phyloP scores from a whole-genome alignment of 768 basidiomycete genomes.

The Xanthoconium purpureum region DNA sequence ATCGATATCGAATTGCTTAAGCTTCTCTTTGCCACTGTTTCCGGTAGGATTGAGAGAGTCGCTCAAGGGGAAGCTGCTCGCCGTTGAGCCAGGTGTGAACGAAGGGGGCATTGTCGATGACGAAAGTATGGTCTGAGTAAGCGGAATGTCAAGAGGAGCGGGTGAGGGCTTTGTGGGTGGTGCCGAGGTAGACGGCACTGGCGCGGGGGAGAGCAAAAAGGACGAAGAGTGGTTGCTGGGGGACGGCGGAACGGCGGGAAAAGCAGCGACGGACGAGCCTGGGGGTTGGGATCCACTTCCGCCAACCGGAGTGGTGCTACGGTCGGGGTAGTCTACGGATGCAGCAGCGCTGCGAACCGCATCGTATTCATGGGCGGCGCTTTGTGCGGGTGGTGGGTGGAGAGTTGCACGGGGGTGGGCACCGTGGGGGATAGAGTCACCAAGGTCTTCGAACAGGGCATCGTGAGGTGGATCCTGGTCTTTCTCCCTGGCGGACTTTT shows the following conservation, averaged over 20 bases:
- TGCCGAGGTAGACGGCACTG: slow-evolving; percentile 10
- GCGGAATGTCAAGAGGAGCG: slow-evolving; percentile 71
- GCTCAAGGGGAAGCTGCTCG: slow-evolving; percentile 37
- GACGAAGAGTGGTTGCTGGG: slow-evolving; percentile 39
- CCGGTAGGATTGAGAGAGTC: slow-evolving; percentile 38
- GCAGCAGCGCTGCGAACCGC: slow-evolving; percentile 33
- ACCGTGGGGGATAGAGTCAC: slow-evolving; percentile 36
- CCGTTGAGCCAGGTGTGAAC: slow-evolving; percentile 51
- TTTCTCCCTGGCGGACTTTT: slow-evolving; percentile 69
- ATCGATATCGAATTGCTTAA: slow-evolving; percentile 84
- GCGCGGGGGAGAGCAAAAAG: slow-evolving; percentile 33
- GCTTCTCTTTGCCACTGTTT: slow-evolving; percentile 50
- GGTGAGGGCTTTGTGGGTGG: slow-evolving; percentile 40
- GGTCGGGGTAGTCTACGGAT: slow-evolving; percentile 32
- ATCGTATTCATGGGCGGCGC: slow-evolving; percentile 36
- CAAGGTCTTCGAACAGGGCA: slow-evolving; percentile 39
- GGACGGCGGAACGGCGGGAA: slow-evolving; percentile 38
- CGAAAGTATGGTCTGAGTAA: slow-evolving; percentile 82
- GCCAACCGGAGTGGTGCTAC: slow-evolving; percentile 37
- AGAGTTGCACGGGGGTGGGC: slow-evolving; percentile 46
- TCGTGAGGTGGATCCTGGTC: slow-evolving; percentile 52
- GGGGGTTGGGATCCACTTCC: slow-evolving; percentile 37
- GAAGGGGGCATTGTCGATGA: slow-evolving; percentile 49
- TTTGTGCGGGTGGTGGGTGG: slow-evolving; percentile 39
- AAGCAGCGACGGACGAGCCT: slow-evolving; percentile 29